Evolutionary conservation across 345 rosid genomes (phyloP).

Genomic region (Camelina hispida): DNA sequence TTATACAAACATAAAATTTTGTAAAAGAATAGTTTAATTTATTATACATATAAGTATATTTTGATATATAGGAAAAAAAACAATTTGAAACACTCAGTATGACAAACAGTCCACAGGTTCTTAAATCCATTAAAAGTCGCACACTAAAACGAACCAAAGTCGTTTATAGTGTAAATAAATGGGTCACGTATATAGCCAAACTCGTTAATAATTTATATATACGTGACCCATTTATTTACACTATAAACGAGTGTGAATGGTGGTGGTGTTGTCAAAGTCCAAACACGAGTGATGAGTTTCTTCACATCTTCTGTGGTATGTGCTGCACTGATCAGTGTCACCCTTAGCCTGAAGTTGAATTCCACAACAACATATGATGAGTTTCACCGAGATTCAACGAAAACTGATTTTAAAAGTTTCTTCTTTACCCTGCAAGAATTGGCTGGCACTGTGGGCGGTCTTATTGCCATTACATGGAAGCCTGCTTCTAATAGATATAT

Average conservation of each 20-base stretch:
- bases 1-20: conserved; percentile 26
- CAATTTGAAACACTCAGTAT: not conserved
- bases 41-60: not conserved
- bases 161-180: too few relatives aligned
- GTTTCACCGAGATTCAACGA: not conserved
- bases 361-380: not conserved
- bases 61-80: too few relatives aligned
- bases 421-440: conserved; percentile 83
- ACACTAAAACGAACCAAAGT: too few relatives aligned
- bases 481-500: conserved; percentile 70
- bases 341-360: conserved; percentile 60
- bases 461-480: conserved; percentile 89
- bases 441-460: conserved; percentile 98
- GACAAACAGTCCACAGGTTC: too few relatives aligned
- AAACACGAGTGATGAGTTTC: conserved; percentile 65
- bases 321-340: conserved; percentile 73
- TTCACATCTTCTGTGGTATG: conserved; percentile 78
- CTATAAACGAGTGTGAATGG: not conserved
- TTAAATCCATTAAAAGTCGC: too few relatives aligned
- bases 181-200: too few relatives aligned
- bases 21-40: conserved; percentile 22
- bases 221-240: too few relatives aligned
- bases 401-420: not conserved
- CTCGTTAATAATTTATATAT: too few relatives aligned
- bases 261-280: conserved; percentile 50